These are phyloP conservation scores for Suhomyces choctaworum DNA, from an alignment of 1,139 yeast species.

Conservation along the genomic window DNA sequence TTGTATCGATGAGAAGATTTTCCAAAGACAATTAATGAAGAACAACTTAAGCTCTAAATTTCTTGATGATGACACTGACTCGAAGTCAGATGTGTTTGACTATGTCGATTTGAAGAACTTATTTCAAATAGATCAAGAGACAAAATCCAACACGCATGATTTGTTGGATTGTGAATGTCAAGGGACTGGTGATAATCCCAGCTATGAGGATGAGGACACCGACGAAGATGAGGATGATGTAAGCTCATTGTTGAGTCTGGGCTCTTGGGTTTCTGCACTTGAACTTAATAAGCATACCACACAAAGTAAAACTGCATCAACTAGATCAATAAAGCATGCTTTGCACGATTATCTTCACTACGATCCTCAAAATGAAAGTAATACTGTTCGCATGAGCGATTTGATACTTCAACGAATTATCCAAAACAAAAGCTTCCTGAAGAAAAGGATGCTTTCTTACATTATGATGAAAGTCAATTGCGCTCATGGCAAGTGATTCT, in stretches of 20 bases:
- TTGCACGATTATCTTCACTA: slow-evolving; percentile 63
- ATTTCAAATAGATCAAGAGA: slow-evolving; percentile 56
- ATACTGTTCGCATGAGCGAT: slow-evolving; percentile 12
- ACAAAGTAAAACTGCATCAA: slow-evolving; percentile 29
- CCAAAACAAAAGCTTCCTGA: slow-evolving; percentile 13
- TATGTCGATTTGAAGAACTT: slow-evolving; percentile 70
- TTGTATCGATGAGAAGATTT: slow-evolving; percentile 90
- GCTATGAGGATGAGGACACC: slow-evolving; percentile 21
- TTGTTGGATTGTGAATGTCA: slow-evolving; percentile 70
- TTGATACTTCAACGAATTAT: slow-evolving; percentile 16
- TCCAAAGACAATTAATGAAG: slow-evolving; percentile 91
- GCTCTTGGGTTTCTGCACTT: slow-evolving; percentile 54
- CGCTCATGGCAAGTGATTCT: too few species aligned
- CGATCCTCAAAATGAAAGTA: slow-evolving; percentile 36
- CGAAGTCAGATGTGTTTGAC: slow-evolving; percentile 52
- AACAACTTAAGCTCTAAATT: slow-evolving; percentile 77
- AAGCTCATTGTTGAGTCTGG: slow-evolving; percentile 11
- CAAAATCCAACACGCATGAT: slow-evolving; percentile 79
- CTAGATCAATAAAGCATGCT: slow-evolving; percentile 53
- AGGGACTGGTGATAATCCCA: slow-evolving; percentile 42
- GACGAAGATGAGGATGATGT: slow-evolving; percentile 15
- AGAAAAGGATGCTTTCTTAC: slow-evolving; percentile 14
- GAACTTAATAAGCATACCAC: slow-evolving; percentile 39
- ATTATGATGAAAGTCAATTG: slow-evolving; percentile 18
- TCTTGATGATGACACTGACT: slow-evolving; percentile 52